These are phyloP conservation scores for Phoenix dactylifera DNA, from an alignment of 176 grass and related monocot species.

Conservation along the genomic window DNA sequence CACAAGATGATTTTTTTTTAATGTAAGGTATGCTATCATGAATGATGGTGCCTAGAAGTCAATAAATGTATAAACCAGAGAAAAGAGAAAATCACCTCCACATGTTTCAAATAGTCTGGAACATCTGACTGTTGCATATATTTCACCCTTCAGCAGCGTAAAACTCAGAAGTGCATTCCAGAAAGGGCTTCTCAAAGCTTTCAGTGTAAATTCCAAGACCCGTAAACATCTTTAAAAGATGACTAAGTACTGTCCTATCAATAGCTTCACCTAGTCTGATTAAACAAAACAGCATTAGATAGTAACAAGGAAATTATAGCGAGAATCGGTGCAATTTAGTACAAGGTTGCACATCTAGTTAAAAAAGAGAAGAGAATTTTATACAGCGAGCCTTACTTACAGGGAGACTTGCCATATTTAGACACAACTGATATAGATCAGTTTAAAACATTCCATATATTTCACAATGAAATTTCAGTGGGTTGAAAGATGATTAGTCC, in stretches of 20 bases:
- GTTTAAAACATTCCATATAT: too few species aligned
- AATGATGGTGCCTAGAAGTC: too few species aligned
- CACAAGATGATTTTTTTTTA: too few species aligned
- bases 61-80: slow-evolving; percentile 8
- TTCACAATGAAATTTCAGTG: too few species aligned
- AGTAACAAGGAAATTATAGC: background rate
- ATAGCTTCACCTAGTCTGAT: slow-evolving; percentile 90
- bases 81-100: slow-evolving; percentile 45
- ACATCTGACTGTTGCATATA: slow-evolving; percentile 96
- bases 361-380: too few species aligned
- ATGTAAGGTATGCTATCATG: too few species aligned
- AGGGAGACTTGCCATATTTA: too few species aligned
- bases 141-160: slow-evolving; percentile 93
- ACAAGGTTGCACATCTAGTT: too few species aligned
- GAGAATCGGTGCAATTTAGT: background rate
- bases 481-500: too few species aligned
- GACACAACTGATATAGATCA: too few species aligned
- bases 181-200: slow-evolving; percentile 82
- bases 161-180: slow-evolving; percentile 89
- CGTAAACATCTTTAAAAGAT: slow-evolving; percentile 97
- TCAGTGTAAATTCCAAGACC: slow-evolving; percentile 91
- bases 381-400: too few species aligned
- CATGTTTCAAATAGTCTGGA: slow-evolving; percentile 94
- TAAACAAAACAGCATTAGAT: slow-evolving; percentile 18
- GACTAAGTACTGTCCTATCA: slow-evolving; percentile 87